Evolutionary conservation across 257 asterid genomes (phyloP).

Genomic region (Solanum pinnatisectum): DNA sequence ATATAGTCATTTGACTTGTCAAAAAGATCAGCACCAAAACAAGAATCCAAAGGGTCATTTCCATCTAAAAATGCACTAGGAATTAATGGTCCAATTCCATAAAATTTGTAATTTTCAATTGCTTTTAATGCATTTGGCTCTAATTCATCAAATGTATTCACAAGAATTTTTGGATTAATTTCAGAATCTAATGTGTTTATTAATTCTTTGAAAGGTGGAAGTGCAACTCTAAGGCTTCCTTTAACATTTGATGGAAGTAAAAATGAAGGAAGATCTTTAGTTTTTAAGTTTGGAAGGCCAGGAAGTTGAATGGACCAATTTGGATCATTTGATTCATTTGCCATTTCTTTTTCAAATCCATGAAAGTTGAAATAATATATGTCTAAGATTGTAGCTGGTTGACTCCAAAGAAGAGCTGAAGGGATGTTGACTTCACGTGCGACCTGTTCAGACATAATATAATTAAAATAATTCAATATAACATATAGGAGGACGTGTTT

Average conservation of each 20-base stretch:
- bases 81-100: slow-evolving; percentile 29
- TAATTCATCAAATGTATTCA: slow-evolving; percentile 18
- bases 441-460: background rate
- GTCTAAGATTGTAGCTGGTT: slow-evolving; percentile 22
- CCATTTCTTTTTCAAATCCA: slow-evolving; percentile 8
- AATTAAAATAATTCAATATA: background rate
- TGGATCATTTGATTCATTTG: background rate
- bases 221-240: background rate
- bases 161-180: background rate
- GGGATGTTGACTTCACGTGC: slow-evolving; percentile 28
- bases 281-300: slow-evolving; percentile 8
- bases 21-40: slow-evolving; percentile 11
- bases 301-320: slow-evolving; percentile 20
- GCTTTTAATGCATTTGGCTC: slow-evolving; percentile 11
- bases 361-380: slow-evolving; percentile 21
- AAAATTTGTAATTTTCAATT: slow-evolving; percentile 10
- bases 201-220: slow-evolving; percentile 8
- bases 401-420: slow-evolving; percentile 27
- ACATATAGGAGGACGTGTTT: background rate
- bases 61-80: slow-evolving; percentile 12
- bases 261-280: slow-evolving; percentile 24
- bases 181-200: slow-evolving; percentile 8
- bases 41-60: background rate
- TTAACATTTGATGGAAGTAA: slow-evolving; percentile 7
- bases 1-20: background rate